These are phyloP conservation scores for Arachis stenosperma DNA, from an alignment of 306 rosid genomes.

Conservation along the genomic window DNA sequence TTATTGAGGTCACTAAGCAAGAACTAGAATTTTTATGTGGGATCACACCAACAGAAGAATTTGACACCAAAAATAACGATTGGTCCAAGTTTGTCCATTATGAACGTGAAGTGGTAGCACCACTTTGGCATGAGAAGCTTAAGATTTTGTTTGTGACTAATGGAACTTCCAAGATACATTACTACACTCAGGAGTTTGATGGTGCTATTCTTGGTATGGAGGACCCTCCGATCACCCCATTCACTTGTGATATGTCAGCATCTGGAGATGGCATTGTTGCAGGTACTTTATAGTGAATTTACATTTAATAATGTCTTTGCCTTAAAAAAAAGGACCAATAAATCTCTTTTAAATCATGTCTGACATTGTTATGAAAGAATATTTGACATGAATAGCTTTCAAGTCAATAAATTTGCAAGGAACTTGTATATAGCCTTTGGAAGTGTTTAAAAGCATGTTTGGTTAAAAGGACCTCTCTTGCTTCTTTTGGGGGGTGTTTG, in stretches of 20 bases:
- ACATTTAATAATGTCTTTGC: constrained; percentile 18
- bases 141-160: constrained; percentile 92
- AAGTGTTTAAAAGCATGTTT: background rate
- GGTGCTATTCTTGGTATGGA: constrained; percentile 90
- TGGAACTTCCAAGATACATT: constrained; percentile 95
- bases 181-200: constrained; percentile 73
- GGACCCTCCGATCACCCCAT: constrained; percentile 83
- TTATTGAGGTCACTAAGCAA: constrained; percentile 95
- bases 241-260: constrained; percentile 86
- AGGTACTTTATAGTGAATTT: constrained; percentile 55
- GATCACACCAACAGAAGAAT: constrained; percentile 79
- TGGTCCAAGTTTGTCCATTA: constrained; percentile 83
- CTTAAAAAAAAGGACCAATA: background rate
- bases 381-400: constrained; percentile 18
- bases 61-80: constrained; percentile 78
- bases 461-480: background rate
- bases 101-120: constrained; percentile 61
- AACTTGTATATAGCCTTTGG: background rate
- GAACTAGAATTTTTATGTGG: constrained; percentile 93
- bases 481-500: background rate
- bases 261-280: constrained; percentile 95
- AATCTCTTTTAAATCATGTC: constrained; percentile 7
- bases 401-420: constrained; percentile 29
- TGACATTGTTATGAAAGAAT: constrained; percentile 18
- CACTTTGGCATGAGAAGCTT: constrained; percentile 88